Percentiles rank a stretch among this genome's conserved stretches.
phyloP scores from a whole-genome alignment of 352 stramenopile genomes.

The Globisporangium cystogenes region DNA sequence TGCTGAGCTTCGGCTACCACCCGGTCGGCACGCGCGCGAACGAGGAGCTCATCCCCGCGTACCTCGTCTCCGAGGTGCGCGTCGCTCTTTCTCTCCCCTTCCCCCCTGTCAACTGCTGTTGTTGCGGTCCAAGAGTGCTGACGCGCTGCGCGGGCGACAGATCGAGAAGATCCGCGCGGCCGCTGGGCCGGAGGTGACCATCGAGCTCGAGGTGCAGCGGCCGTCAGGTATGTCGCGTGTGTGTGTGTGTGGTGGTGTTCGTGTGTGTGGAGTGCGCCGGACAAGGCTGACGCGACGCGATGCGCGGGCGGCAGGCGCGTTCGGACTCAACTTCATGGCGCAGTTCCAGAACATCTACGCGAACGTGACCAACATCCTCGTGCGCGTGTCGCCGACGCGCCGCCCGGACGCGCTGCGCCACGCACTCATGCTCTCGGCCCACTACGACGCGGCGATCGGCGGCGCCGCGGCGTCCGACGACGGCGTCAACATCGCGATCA shows the following conservation, averaged over 20 bases:
- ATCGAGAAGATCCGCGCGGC: conserved; percentile 44
- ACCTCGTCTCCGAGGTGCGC: conserved; percentile 44
- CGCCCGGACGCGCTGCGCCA: conserved; percentile 28
- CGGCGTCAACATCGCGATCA: conserved; percentile 77
- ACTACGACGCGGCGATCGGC: conserved; percentile 77
- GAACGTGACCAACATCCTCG: conserved; percentile 80
- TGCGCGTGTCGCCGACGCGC: conserved; percentile 36
- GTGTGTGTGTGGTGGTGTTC: neutral
- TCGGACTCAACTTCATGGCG: conserved; percentile 70
- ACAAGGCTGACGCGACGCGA: no score
- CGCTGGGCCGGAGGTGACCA: conserved; percentile 24
- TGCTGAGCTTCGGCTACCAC: conserved; percentile 72
- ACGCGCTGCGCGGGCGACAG: conserved; percentile 14
- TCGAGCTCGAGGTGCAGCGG: conserved; percentile 61
- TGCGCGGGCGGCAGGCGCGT: no score
- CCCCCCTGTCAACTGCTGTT: no score
- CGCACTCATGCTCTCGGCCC: conserved; percentile 67
- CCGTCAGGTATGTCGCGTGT: conserved; percentile 27
- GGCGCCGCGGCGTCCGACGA: conserved; percentile 66
- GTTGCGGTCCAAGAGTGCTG: neutral
- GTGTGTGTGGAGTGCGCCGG: no score
- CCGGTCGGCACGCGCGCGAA: conserved; percentile 60
- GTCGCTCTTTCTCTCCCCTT: neutral
- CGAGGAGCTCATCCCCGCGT: conserved; percentile 53
- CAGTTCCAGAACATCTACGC: conserved; percentile 86